Base-by-base conservation (phyloP, 345 rosid genomes). In the Populus euphratica region DNA sequence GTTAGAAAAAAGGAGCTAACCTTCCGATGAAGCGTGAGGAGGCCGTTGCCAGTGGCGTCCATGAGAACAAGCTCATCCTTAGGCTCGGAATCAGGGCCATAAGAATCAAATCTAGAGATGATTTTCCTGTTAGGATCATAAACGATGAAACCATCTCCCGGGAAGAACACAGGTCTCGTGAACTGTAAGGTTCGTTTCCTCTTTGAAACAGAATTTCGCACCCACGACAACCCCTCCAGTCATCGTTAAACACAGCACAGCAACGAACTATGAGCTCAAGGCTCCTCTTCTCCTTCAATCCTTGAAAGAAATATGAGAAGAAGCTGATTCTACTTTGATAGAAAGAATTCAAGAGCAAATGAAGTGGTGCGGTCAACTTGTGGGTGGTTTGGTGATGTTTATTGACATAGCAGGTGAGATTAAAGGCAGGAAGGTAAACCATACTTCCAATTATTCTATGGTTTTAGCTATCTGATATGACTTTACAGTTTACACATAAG, bases 31-130 rank as follows among this genome's bases (percentile, higher is more conserved):
- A 83, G 85, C 33, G 88, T 80, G 75, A 85, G 84, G 65, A 85
- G 86, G 76, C 87, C 83, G 17, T 77, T 81, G 69, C 90, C 90
- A 5, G 77, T 35, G 16, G 86, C 85, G 65, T 87, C 86, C 86
- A 83, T 75, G 81, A 87, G 88, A 62, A 85, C 77, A 1, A 81
- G 88, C 82, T 87, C 86, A 11, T 83, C 86, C 17, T 68, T 74
- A 47, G 82, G 68, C 4, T 65, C 78, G 9, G 78, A 63, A 61
- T 72, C 63, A 21, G 85, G 81, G 39, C 83, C 80, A 23, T 83
- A 81, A 1, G 86, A 87, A 77, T 83, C 87, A 49, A 77, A 83
- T 18, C 86, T 82, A 72, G 85, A 76, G 1, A 83, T 23, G 50
- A 83, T 16, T 6, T 81, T 64, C 3, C 83, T 83, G 33, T 73